phyloP scores from a whole-genome alignment of 2,329 filamentous ascomycete species.

The Periconia sp. region DNA sequence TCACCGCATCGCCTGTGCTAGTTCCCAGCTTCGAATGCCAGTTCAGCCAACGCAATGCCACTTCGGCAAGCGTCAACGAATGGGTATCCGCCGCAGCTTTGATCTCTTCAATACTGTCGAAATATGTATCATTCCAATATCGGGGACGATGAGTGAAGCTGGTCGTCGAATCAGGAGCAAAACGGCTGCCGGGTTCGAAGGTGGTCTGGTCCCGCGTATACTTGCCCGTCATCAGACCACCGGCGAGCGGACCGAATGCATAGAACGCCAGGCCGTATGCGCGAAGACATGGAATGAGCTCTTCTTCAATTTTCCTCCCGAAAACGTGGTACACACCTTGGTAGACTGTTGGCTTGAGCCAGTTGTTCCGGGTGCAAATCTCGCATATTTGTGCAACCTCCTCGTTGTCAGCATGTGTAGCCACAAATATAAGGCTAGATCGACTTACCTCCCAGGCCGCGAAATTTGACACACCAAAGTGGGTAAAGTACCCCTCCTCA shows the following conservation, averaged over 20 bases:
- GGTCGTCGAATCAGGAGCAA: constrained; percentile 48
- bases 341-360: constrained; percentile 53
- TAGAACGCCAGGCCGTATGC: constrained; percentile 22
- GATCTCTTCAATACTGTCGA: constrained; percentile 51
- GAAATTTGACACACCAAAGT: constrained; percentile 56
- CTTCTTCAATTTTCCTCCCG: constrained; percentile 22
- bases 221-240: constrained; percentile 20
- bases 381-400: constrained; percentile 57
- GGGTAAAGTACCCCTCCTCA: constrained; percentile 53
- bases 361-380: constrained; percentile 50
- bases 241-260: constrained; percentile 23
- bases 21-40: constrained; percentile 58
- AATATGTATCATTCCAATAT: constrained; percentile 53
- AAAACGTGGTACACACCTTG: constrained; percentile 46
- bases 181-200: constrained; percentile 49
- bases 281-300: constrained; percentile 26
- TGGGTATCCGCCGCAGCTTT: constrained; percentile 39
- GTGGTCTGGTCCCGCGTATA: constrained; percentile 54
- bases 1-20: constrained; percentile 60
- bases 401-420: no score
- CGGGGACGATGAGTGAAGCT: constrained; percentile 46
- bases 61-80: constrained; percentile 48
- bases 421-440: no score
- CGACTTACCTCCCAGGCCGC: constrained; percentile 50
- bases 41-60: constrained; percentile 52